These are phyloP conservation scores for Pyricularia sp. DNA, from an alignment of 2,329 filamentous ascomycete species.

Conservation along the genomic window DNA sequence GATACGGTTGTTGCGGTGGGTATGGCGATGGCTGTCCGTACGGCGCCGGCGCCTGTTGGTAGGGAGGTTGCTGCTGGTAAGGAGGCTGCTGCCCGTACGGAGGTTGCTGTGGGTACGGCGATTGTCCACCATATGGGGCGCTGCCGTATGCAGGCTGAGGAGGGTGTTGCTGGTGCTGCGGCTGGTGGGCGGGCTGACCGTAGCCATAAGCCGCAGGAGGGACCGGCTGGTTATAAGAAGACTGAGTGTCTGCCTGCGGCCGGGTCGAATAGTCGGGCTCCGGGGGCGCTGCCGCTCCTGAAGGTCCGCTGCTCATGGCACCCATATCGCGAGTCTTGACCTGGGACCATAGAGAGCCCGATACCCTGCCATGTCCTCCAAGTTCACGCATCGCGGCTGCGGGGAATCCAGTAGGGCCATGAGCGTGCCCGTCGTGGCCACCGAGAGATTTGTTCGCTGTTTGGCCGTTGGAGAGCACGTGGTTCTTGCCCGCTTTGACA, in stretches of 20 bases:
- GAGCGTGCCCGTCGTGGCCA: slow-evolving; percentile 15
- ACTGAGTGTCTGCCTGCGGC: slow-evolving; percentile 10
- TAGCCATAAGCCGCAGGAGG: slow-evolving; percentile 26
- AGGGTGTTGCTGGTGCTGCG: slow-evolving; percentile 7
- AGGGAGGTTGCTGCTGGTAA: neutral
- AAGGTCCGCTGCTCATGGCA: slow-evolving; percentile 33
- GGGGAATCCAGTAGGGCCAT: slow-evolving; percentile 13
- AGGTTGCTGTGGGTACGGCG: slow-evolving; percentile 1
- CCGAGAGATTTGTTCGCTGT: slow-evolving; percentile 18
- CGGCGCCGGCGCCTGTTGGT: slow-evolving; percentile 5
- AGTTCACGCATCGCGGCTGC: slow-evolving; percentile 21
- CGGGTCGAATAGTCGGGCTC: slow-evolving; percentile 8
- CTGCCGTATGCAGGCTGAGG: slow-evolving; percentile 5
- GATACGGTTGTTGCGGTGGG: slow-evolving; percentile 3
- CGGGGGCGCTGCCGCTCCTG: slow-evolving; percentile 21
- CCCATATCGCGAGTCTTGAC: slow-evolving; percentile 45
- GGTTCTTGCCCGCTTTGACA: slow-evolving; percentile 73
- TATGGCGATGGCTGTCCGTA: slow-evolving; percentile 2
- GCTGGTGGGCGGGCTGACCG: slow-evolving; percentile 17
- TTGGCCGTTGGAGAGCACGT: slow-evolving; percentile 33
- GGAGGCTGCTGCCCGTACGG: slow-evolving; percentile 3
- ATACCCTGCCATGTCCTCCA: slow-evolving; percentile 41
- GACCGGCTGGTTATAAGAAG: slow-evolving; percentile 12
- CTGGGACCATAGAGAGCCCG: slow-evolving; percentile 47
- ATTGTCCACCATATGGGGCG: neutral